Percentiles rank a stretch among this genome's conserved stretches.
Conservation (phyloP, 2,329 filamentous ascomycete genomes). For the Chalaropsis ovoidea region DNA sequence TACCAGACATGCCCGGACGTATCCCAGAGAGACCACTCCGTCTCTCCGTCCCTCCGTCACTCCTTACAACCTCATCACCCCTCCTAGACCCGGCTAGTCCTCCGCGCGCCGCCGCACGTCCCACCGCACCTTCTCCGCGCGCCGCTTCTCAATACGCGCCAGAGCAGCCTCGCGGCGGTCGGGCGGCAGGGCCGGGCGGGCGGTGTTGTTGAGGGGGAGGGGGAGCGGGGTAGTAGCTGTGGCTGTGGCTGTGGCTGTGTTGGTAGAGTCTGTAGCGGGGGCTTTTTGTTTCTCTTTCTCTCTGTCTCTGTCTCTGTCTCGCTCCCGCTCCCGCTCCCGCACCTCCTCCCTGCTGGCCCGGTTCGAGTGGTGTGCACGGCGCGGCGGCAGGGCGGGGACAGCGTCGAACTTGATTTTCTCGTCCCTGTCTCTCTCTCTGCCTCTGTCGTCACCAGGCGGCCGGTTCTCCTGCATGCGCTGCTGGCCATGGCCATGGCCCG, state of each 20-base stretch:
- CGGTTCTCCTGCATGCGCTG: conserved; percentile 3
- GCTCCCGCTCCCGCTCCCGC: background rate
- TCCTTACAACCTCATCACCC: too few relatives aligned
- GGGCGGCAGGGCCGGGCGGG: conserved; percentile 37
- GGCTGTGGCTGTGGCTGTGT: background rate
- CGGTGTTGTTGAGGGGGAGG: background rate
- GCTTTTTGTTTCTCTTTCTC: too few relatives aligned
- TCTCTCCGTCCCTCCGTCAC: too few relatives aligned
- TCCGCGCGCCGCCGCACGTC: conserved; percentile 39
- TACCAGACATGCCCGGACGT: too few relatives aligned
- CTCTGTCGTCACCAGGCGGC: background rate
- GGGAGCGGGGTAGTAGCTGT: background rate
- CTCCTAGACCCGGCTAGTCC: conserved; percentile 37
- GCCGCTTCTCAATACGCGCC: conserved; percentile 45
- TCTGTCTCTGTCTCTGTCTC: background rate
- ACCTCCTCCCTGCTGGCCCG: background rate
- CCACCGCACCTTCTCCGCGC: conserved; percentile 40
- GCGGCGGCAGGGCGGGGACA: background rate
- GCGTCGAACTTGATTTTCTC: conserved; percentile 4
- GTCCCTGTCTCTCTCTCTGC: background rate
- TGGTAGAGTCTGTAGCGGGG: too few relatives aligned
- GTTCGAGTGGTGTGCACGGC: background rate
- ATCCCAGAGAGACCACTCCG: too few relatives aligned
- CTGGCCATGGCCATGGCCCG: background rate
- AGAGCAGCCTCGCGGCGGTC: conserved; percentile 46